phyloP scores from a whole-genome alignment of 192 early-diverging fungal genomes.

The Gigaspora rosea region DNA sequence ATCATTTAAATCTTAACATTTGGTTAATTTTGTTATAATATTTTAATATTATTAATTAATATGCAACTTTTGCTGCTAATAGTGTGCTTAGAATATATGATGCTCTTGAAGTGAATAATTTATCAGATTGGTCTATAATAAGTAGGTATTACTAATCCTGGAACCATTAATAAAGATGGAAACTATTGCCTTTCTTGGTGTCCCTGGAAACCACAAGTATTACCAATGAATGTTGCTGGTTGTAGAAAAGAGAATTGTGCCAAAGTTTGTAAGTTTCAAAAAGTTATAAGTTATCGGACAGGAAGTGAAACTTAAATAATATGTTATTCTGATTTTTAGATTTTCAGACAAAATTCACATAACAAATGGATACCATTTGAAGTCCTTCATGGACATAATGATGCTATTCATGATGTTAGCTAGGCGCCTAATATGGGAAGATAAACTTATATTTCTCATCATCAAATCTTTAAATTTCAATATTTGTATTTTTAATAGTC shows the following conservation, averaged over 20 bases:
- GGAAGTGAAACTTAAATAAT: too few species aligned
- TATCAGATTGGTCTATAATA: too few species aligned
- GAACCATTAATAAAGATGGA: slow-evolving; percentile 59
- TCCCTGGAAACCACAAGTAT: slow-evolving; percentile 40
- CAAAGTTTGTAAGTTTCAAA: too few species aligned
- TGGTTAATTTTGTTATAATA: slow-evolving; percentile 1
- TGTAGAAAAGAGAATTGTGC: too few species aligned
- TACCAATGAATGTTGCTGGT: too few species aligned
- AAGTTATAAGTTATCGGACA: too few species aligned
- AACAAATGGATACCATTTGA: slow-evolving; percentile 67
- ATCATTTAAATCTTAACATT: neutral
- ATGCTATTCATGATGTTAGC: slow-evolving; percentile 67
- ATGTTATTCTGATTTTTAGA: slow-evolving; percentile 37
- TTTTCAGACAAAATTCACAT: slow-evolving; percentile 57
- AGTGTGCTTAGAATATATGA: slow-evolving; percentile 87
- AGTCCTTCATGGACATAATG: slow-evolving; percentile 59
- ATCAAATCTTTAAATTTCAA: too few species aligned
- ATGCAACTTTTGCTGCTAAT: slow-evolving; percentile 82
- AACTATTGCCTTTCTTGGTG: slow-evolving; percentile 88
- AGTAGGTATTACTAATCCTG: too few species aligned
- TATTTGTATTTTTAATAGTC: too few species aligned
- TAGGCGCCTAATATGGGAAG: slow-evolving; percentile 73
- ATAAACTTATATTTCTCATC: too few species aligned
- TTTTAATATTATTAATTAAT: neutral
- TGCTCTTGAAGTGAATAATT: slow-evolving; percentile 77